phyloP scores from a whole-genome alignment of 768 basidiomycete species.

The Leccinum disarticulatum region DNA sequence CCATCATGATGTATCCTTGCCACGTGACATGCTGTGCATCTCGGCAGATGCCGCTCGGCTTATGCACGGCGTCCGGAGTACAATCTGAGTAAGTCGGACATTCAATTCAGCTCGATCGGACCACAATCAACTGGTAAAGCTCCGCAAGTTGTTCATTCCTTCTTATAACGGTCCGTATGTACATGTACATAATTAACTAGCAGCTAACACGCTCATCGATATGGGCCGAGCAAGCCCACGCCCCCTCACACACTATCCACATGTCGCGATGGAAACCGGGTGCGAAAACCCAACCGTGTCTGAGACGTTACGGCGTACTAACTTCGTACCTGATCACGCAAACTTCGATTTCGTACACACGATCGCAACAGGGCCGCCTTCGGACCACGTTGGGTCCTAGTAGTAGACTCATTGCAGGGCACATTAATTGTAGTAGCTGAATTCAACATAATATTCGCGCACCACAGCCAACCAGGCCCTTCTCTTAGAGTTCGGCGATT shows the following conservation, averaged over 20 bases:
- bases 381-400: not conserved
- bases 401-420: not conserved
- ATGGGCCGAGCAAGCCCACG: too few species aligned
- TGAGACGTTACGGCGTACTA: not conserved
- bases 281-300: not conserved
- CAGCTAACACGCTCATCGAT: too few species aligned
- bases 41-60: too few species aligned
- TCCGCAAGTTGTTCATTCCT: too few species aligned
- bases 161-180: too few species aligned
- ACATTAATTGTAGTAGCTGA: not conserved
- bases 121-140: too few species aligned
- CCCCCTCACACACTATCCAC: not conserved
- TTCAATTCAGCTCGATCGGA: too few species aligned
- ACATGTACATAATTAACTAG: too few species aligned
- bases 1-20: not conserved
- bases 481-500: not conserved
- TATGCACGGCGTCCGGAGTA: too few species aligned
- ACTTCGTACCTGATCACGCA: not conserved
- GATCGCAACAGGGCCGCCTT: not conserved
- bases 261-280: not conserved
- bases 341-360: not conserved
- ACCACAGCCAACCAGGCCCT: not conserved
- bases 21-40: slow-evolving; percentile 7
- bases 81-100: too few species aligned
- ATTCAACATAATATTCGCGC: not conserved